A percentile compares a stretch with the other conserved stretches of the same genome.
phyloP scores from a whole-genome alignment of 2,329 filamentous ascomycete species.

The Phialocephala sp. region DNA sequence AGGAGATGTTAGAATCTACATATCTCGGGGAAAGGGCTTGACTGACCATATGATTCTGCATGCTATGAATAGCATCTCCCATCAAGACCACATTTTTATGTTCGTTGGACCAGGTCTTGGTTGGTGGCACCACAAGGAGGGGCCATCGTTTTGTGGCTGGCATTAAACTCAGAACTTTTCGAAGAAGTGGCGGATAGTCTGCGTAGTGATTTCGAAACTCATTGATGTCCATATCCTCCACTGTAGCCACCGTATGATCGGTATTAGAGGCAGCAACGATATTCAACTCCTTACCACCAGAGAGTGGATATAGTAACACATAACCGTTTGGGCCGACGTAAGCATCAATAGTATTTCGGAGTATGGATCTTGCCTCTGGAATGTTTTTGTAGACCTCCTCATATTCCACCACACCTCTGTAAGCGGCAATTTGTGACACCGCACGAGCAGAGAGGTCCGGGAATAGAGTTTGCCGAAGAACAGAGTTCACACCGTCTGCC shows the following conservation, averaged over 20 bases:
- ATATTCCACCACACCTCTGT: neutral
- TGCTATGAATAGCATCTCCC: neutral
- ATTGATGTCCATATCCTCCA: neutral
- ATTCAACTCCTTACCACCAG: neutral
- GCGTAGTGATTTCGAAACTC: neutral
- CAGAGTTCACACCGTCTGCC: too few species aligned
- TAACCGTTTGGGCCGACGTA: neutral
- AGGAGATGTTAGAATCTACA: neutral
- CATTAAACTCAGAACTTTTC: neutral
- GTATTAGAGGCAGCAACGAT: neutral
- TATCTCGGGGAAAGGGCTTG: neutral
- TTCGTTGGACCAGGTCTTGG: neutral
- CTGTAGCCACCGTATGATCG: neutral
- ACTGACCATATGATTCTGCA: neutral
- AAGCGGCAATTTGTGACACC: neutral
- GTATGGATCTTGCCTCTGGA: neutral
- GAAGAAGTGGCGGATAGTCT: neutral
- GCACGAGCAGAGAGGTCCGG: neutral
- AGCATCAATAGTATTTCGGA: neutral
- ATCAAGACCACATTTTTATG: neutral
- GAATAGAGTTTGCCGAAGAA: too few species aligned
- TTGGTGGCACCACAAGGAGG: neutral
- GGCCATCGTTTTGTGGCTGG: neutral
- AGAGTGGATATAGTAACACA: neutral
- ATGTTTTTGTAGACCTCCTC: neutral